Percentiles rank a stretch among this genome's conserved stretches.
phyloP scores from a whole-genome alignment of 192 early-diverging fungal genomes.

The Backusella liffmaniae region DNA sequence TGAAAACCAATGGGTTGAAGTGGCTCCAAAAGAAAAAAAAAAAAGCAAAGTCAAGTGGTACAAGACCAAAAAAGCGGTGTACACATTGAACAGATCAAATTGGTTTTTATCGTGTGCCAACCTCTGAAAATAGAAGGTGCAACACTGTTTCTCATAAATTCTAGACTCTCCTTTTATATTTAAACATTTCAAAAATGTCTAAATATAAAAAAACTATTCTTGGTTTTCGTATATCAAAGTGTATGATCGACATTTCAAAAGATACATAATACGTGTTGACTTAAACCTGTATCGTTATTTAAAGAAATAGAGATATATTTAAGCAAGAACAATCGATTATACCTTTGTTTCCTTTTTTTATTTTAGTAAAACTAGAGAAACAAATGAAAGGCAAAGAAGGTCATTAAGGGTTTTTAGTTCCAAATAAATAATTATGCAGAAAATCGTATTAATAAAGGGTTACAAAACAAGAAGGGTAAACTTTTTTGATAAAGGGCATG shows the following conservation, averaged over 20 bases:
- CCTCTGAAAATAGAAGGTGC: neutral
- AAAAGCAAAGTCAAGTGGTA: neutral
- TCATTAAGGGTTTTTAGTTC: neutral
- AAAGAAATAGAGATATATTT: neutral
- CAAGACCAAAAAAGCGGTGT: constrained; percentile 1
- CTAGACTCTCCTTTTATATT: neutral
- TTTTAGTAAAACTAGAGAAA: neutral
- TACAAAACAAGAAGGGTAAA: neutral
- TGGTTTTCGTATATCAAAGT: neutral
- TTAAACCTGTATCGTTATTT: neutral
- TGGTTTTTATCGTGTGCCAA: neutral
- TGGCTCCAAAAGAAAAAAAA: neutral
- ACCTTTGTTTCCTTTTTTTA: neutral
- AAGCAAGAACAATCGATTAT: neutral
- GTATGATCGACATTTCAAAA: neutral
- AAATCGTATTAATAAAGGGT: neutral
- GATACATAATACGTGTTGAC: neutral
- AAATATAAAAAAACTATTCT: neutral
- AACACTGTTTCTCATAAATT: neutral
- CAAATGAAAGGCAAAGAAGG: neutral
- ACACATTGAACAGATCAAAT: constrained; percentile 5
- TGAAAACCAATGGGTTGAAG: neutral
- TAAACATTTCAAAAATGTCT: too few relatives aligned
- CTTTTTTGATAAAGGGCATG: neutral
- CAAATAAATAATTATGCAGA: neutral